Conservation (phyloP, 139 green algal genomes). For the Coelastrella sp. region DNA sequence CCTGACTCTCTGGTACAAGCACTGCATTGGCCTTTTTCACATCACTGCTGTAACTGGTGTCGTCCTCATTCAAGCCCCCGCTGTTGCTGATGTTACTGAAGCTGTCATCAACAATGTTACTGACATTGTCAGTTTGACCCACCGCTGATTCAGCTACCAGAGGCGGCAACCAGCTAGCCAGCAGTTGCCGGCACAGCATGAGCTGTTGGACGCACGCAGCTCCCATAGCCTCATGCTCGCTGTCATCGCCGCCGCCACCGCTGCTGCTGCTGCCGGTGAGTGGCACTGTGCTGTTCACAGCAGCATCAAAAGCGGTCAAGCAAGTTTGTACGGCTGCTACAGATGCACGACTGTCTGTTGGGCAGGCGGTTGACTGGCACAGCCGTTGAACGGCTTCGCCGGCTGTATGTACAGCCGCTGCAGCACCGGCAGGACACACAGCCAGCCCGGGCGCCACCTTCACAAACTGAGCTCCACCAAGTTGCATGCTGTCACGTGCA, state of each 20-base stretch:
- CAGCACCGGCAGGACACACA: background rate
- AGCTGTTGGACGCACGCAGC: background rate
- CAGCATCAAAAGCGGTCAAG: slow-evolving; percentile 7
- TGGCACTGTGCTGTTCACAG: slow-evolving; percentile 16
- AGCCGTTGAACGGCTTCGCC: no score
- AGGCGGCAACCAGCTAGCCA: slow-evolving; percentile 36
- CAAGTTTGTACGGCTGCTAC: background rate
- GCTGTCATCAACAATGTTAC: background rate
- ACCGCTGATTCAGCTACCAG: slow-evolving; percentile 3
- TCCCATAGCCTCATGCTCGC: background rate
- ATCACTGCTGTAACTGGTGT: no score
- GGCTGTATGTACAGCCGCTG: background rate
- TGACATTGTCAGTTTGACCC: background rate
- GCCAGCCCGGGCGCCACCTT: background rate
- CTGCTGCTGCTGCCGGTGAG: slow-evolving; percentile 26
- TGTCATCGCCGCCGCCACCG: background rate
- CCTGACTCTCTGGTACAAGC: no score
- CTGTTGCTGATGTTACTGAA: no score
- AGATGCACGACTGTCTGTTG: background rate
- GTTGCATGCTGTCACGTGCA: background rate
- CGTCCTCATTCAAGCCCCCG: no score
- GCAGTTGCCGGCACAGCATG: slow-evolving; percentile 41
- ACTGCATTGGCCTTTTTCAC: no score
- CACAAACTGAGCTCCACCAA: background rate
- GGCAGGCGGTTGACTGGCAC: no score